Evolutionary conservation across 176 grass and related monocot genomes (phyloP).

Genomic region (Themeda triandra): DNA sequence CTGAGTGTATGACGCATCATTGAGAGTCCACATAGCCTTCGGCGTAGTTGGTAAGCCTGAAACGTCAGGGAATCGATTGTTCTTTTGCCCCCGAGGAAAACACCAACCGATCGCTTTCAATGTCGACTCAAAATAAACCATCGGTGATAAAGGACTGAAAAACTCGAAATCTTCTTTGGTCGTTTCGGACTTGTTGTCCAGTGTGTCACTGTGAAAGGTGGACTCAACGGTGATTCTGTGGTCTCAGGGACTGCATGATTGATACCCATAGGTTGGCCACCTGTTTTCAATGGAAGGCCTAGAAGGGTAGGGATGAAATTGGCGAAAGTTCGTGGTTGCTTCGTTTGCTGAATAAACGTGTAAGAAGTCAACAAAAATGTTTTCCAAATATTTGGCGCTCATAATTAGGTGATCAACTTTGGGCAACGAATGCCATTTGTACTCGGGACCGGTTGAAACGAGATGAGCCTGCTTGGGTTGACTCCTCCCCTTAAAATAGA

Average conservation of each 20-base stretch:
- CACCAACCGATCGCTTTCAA: conserved; percentile 18
- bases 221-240: neutral
- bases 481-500: conserved; percentile 33
- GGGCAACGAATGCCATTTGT: neutral
- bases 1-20: neutral
- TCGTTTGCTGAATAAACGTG: neutral
- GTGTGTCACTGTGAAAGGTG: neutral
- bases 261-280: neutral
- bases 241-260: neutral
- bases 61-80: conserved; percentile 29
- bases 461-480: conserved; percentile 31
- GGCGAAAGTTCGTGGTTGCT: conserved; percentile 17
- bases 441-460: conserved; percentile 20
- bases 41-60: conserved; percentile 23
- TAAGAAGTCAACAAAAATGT: conserved; percentile 3
- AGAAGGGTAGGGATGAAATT: neutral
- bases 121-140: neutral
- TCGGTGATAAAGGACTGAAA: neutral
- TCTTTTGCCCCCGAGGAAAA: conserved; percentile 29
- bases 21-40: conserved; percentile 1
- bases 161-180: neutral
- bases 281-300: neutral
- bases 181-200: neutral
- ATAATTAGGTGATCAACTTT: conserved; percentile 5
- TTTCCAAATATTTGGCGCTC: neutral